A percentile compares a stretch with the other conserved stretches of the same genome.
Evolutionary conservation across 768 basidiomycete species (phyloP).

Genomic region (Terana coerulea): DNA sequence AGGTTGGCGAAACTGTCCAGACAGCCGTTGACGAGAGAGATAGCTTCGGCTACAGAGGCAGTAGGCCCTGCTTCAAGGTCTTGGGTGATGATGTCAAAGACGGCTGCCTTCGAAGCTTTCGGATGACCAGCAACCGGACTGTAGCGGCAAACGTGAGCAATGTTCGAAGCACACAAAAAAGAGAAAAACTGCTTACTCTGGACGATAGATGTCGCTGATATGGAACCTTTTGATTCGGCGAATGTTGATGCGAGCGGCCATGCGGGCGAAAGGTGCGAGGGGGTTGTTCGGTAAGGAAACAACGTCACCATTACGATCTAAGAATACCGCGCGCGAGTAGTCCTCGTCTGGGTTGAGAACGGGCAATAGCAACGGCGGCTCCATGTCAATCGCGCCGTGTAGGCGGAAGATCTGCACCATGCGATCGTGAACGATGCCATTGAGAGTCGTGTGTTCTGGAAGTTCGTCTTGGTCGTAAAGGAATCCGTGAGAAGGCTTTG

Average conservation of each 20-base stretch:
- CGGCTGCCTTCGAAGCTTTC: conserved; percentile 65
- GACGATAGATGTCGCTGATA: conserved; percentile 67
- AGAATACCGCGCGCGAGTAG: conserved; percentile 59
- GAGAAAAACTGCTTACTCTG: conserved; percentile 44
- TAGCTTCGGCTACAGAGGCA: conserved; percentile 72
- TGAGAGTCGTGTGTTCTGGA: conserved; percentile 68
- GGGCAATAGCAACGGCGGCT: conserved; percentile 82
- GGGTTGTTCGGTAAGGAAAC: conserved; percentile 71
- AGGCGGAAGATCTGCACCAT: conserved; percentile 76
- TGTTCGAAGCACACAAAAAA: not conserved
- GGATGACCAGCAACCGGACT: conserved; percentile 74
- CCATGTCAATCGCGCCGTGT: conserved; percentile 87
- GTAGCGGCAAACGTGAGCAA: not conserved
- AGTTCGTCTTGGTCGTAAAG: conserved; percentile 74
- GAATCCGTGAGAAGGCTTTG: conserved; percentile 58
- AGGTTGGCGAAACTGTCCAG: conserved; percentile 72
- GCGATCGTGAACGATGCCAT: conserved; percentile 72
- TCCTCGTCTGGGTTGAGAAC: conserved; percentile 56
- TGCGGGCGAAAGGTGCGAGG: conserved; percentile 73
- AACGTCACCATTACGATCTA: conserved; percentile 79
- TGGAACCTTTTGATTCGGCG: conserved; percentile 82
- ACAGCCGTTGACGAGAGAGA: conserved; percentile 63
- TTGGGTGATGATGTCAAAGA: conserved; percentile 81
- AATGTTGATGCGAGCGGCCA: conserved; percentile 64
- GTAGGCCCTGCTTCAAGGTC: conserved; percentile 60